phyloP scores from a whole-genome alignment of 192 early-diverging fungal species.

The Coemansia guatemalensis region DNA sequence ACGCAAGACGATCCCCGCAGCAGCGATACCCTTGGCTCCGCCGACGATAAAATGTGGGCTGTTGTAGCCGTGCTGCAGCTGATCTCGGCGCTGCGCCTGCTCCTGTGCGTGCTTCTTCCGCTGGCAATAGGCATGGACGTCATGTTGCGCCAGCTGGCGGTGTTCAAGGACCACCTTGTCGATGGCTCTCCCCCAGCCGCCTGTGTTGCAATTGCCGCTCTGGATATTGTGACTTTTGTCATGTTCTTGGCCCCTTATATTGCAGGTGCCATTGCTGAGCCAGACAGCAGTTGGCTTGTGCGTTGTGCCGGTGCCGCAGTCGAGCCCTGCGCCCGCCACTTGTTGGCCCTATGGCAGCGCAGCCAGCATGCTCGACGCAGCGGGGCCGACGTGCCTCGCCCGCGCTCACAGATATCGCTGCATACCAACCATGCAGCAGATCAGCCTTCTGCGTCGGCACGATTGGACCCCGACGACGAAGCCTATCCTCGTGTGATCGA shows the following conservation, averaged over 20 bases:
- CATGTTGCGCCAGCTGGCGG: constrained; percentile 41
- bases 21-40: neutral
- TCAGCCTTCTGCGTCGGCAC: neutral
- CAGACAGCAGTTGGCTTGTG: constrained; percentile 32
- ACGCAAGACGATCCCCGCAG: neutral
- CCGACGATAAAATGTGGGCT: neutral
- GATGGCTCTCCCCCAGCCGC: constrained; percentile 41
- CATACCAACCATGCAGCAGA: constrained; percentile 28
- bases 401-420: constrained; percentile 50
- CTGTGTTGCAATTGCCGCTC: constrained; percentile 32
- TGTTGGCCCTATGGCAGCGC: neutral
- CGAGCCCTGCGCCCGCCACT: constrained; percentile 13
- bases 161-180: constrained; percentile 46
- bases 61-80: neutral
- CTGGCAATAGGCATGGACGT: constrained; percentile 34
- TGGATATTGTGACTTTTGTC: constrained; percentile 38
- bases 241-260: constrained; percentile 42
- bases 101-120: constrained; percentile 26
- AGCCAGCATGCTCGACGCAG: neutral
- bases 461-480: neutral
- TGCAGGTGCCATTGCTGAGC: constrained; percentile 21
- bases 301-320: constrained; percentile 1
- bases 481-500: constrained; percentile 4
- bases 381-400: neutral
- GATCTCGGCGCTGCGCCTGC: constrained; percentile 20